Evolutionary conservation across 2,329 filamentous ascomycete species (phyloP).

Genomic region (Thielaviopsis euricoi): DNA sequence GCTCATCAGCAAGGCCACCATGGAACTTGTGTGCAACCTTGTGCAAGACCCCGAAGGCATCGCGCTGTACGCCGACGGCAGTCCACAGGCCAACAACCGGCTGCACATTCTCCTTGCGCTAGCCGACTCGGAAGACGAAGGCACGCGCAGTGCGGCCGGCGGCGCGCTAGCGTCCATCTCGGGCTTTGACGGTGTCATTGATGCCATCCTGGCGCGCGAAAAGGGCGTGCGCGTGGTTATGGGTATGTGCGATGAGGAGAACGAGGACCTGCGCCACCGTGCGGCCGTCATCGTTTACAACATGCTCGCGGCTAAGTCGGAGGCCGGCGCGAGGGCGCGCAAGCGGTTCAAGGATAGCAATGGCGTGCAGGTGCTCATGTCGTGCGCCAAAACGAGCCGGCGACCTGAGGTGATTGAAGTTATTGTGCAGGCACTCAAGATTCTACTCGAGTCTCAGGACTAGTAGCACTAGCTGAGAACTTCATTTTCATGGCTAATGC

Average conservation of each 20-base stretch:
- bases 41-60: constrained; percentile 53
- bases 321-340: constrained; percentile 43
- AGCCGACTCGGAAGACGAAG: constrained; percentile 66
- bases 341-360: constrained; percentile 43
- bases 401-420: constrained; percentile 54
- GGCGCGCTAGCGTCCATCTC: constrained; percentile 78
- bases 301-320: constrained; percentile 49
- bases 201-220: constrained; percentile 51
- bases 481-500: constrained; percentile 17
- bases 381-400: constrained; percentile 50
- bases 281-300: constrained; percentile 65
- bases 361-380: constrained; percentile 52
- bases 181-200: constrained; percentile 57
- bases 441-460: constrained; percentile 32
- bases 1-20: constrained; percentile 64
- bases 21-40: constrained; percentile 84
- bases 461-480: background rate
- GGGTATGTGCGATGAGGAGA: constrained; percentile 58
- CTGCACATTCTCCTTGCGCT: constrained; percentile 76
- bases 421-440: constrained; percentile 57
- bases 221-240: constrained; percentile 64
- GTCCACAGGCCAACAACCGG: constrained; percentile 51
- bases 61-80: constrained; percentile 51
- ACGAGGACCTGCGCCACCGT: constrained; percentile 50
- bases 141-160: constrained; percentile 68